Base-by-base conservation (phyloP, 2,329 filamentous ascomycete species). In the Diaporthe citrichinensis region DNA sequence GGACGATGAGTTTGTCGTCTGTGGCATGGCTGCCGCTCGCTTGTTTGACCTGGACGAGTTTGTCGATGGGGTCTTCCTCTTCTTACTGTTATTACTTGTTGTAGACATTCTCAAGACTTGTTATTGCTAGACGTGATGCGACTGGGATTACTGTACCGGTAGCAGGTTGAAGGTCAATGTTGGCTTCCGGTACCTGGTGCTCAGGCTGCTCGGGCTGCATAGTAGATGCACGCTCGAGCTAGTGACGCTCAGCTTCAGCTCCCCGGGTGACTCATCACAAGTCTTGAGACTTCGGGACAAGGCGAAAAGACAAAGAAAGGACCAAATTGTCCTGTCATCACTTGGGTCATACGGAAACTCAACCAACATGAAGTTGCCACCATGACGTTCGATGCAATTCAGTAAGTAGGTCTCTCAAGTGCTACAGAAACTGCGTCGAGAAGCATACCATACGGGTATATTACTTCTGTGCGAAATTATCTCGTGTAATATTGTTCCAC, bases 201-300 rank as follows among this genome's bases (percentile, higher is more conserved):
- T 4, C 9, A 67, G 41, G 25, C 28, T n/a, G 57, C 12, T 20
- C 8, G 9, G 41, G 4, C 20, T 68, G 46, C 1, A 20, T 20
- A 36, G 3, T 39, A 25, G 6, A 39, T 5, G 4, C 15, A 39
- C 10, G n/a, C 34, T 46, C 49, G 9, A 31, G 65, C 49, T 41
- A 41, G 49, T 55, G 49, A 53, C 6, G 5, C 34, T 55, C 12
- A 31, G 49, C 65, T 39, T 55, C 46, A 69, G 49, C 46, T 41
- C 49, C 34, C 65, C 46, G 65, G 49, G 65, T 69, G 65, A 55
- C 46, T 69, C 65, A 69, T 8, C 65, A 23, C 12, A 25, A 4
- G 8, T 12, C 7, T 58, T 4, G 8, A 39, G 8, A 6, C 8
- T 4, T 8, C 8, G 20, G 5, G 0, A 58, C 55, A 36, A 10